phyloP scores from a whole-genome alignment of 306 rosid species.

The Lablab purpureus region DNA sequence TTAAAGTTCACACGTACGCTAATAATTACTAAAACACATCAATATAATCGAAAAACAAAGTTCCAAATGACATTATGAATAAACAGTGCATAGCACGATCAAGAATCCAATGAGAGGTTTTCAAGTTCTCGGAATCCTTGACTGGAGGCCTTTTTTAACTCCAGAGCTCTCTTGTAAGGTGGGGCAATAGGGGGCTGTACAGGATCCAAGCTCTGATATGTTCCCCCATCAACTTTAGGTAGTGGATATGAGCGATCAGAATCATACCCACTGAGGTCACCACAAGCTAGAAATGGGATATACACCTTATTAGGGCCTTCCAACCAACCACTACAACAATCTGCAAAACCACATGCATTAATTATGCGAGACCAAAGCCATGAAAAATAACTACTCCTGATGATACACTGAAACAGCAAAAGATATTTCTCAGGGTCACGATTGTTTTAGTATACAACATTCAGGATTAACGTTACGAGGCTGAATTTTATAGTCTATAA shows the following conservation, averaged over 20 bases:
- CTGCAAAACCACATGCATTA: slow-evolving; percentile 54
- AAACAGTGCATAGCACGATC: slow-evolving; percentile 44
- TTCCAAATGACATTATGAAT: slow-evolving; percentile 35
- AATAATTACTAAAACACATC: slow-evolving; percentile 40
- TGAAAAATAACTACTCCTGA: slow-evolving; percentile 4
- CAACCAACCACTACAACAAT: slow-evolving; percentile 96
- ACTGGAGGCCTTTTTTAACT: slow-evolving; percentile 47
- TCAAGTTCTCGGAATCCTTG: slow-evolving; percentile 68
- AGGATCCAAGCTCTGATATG: slow-evolving; percentile 85
- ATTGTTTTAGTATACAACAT: neutral
- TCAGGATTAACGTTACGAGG: slow-evolving; percentile 10
- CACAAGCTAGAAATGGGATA: slow-evolving; percentile 93
- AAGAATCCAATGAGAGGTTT: slow-evolving; percentile 75
- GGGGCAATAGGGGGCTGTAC: slow-evolving; percentile 93
- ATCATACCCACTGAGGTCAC: slow-evolving; percentile 87
- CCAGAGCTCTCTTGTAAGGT: slow-evolving; percentile 57
- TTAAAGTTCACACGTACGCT: slow-evolving; percentile 42
- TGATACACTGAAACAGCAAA: slow-evolving; percentile 12
- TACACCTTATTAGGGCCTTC: slow-evolving; percentile 97
- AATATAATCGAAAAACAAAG: slow-evolving; percentile 27
- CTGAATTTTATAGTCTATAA: neutral
- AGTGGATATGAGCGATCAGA: slow-evolving; percentile 91
- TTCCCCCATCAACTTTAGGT: slow-evolving; percentile 81
- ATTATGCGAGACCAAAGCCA: slow-evolving; percentile 18
- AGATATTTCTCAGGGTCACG: neutral